A percentile compares a stretch with the other conserved stretches of the same genome.
These are phyloP conservation scores for Magnolia sinica DNA, from an alignment of 164 flowering plant genomes.

Conservation along the genomic window DNA sequence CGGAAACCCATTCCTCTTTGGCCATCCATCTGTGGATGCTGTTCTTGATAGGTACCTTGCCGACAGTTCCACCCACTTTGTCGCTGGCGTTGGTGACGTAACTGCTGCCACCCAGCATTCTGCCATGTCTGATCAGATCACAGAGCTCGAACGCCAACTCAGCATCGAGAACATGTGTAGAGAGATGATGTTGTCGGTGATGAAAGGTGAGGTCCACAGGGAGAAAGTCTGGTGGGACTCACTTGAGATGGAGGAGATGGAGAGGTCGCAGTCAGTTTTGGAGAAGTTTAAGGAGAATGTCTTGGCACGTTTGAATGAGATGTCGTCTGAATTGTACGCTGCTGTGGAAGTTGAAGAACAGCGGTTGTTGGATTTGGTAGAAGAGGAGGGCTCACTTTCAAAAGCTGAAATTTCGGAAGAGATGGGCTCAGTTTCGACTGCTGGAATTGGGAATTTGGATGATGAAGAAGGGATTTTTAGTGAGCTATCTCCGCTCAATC, in stretches of 20 bases:
- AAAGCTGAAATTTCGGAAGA: background rate
- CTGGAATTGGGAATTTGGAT: background rate
- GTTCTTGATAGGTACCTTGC: background rate
- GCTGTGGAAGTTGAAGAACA: slow-evolving; percentile 13
- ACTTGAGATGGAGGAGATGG: background rate
- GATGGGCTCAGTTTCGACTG: background rate
- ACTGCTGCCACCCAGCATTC: background rate
- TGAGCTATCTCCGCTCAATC: background rate
- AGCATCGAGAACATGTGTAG: background rate
- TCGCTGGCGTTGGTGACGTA: background rate
- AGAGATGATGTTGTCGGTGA: background rate
- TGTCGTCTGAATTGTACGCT: slow-evolving; percentile 49
- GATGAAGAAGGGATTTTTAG: background rate
- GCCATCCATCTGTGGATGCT: background rate
- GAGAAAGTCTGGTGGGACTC: background rate
- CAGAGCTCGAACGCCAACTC: background rate
- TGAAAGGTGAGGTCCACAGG: background rate
- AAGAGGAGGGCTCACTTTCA: too few species aligned
- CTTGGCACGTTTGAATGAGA: background rate
- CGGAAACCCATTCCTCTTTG: background rate
- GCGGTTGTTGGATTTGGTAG: background rate
- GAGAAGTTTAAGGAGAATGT: background rate
- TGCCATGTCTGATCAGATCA: background rate
- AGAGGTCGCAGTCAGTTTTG: background rate
- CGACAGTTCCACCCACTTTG: background rate